Evolutionary conservation across 2,329 filamentous ascomycete species (phyloP).

Genomic region (Sarocladium kiliense): DNA sequence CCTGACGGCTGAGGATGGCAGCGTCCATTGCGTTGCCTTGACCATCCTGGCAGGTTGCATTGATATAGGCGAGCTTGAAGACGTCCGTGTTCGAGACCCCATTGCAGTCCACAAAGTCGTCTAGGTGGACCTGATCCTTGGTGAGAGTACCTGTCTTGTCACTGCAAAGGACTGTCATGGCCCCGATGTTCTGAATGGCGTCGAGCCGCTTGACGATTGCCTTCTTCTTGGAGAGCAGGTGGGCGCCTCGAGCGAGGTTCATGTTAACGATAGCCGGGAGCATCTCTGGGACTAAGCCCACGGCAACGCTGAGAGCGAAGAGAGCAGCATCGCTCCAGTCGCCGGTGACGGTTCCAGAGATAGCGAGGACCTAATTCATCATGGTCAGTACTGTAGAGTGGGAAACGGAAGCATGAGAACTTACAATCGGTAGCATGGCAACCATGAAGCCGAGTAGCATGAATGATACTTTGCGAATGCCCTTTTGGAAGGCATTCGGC

Average conservation of each 20-base stretch:
- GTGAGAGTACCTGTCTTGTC: slow-evolving; percentile 26
- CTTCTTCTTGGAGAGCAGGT: slow-evolving; percentile 25
- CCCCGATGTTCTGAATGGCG: slow-evolving; percentile 23
- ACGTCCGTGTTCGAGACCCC: slow-evolving; percentile 16
- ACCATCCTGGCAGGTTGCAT: slow-evolving; percentile 19
- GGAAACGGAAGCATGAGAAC: slow-evolving; percentile 5
- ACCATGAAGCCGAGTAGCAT: slow-evolving; percentile 24
- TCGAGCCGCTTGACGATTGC: slow-evolving; percentile 29
- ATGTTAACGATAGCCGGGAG: slow-evolving; percentile 24
- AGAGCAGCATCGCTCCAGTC: slow-evolving; percentile 21
- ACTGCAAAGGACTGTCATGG: slow-evolving; percentile 24
- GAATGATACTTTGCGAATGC: slow-evolving; percentile 23
- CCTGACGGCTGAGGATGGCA: slow-evolving; percentile 17
- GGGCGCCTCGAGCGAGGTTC: slow-evolving; percentile 22
- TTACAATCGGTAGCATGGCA: slow-evolving; percentile 24
- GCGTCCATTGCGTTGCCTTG: slow-evolving; percentile 23
- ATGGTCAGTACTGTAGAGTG: neutral
- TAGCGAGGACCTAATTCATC: slow-evolving; percentile 16
- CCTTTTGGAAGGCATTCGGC: slow-evolving; percentile 21
- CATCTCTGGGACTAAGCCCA: slow-evolving; percentile 24
- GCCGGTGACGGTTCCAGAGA: slow-evolving; percentile 19
- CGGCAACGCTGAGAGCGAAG: slow-evolving; percentile 24
- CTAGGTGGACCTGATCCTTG: slow-evolving; percentile 22
- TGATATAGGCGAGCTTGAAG: slow-evolving; percentile 21
- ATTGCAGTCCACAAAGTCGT: slow-evolving; percentile 16